Evolutionary conservation across 192 early-diverging fungal genomes (phyloP), one percentile per base, ranked within the genome.

Genomic region (Podila verticillata): DNA sequence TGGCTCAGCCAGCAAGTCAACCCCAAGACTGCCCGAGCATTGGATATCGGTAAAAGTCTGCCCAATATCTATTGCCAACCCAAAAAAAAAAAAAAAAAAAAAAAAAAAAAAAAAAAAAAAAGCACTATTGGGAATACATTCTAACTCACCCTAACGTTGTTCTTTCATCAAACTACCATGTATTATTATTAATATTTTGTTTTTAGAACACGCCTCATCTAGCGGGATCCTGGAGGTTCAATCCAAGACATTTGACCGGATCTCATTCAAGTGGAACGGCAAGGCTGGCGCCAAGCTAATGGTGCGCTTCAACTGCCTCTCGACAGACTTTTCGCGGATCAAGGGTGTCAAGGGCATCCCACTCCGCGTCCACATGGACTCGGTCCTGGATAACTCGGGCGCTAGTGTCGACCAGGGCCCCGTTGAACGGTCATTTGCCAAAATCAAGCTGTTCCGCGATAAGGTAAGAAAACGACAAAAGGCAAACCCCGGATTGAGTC

Each of bases 301-400:
- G 75, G 66, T 94, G 36, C 85, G 88, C 48, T 94, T 93, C 70
- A 92, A 91, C 72, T 93, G 91, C 73, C 78, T 94, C 24, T 94
- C 93, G 3, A 94, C 93, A 0, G 93, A 94, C 64, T 94, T 94
- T 75, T 92, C 90, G 51, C 74, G 91, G n/a, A 91, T 94, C 72
- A 94, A 94, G 82, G 93, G 92, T 39, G 91, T 93, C 54, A 94
- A 93, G 72, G 93, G 93, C 7, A 91, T 93, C 32, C 91, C 91
- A 28, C 81, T 94, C 29, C 86, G 93, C 12, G 74, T 88, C 13
- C 83, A 87, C 39, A 82, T 85, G 8, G 84, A 78, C 62, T 86
- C 65, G 32, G 66, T 70, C 17, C 20, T 71, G 39, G 72, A 75
- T n/a, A 73, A 70, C 48, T 24, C 49, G 1, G n/a, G 51, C 26